Evolutionary conservation across 495 filamentous ascomycete species (phyloP).

Genomic region (Xylaria intraflava): DNA sequence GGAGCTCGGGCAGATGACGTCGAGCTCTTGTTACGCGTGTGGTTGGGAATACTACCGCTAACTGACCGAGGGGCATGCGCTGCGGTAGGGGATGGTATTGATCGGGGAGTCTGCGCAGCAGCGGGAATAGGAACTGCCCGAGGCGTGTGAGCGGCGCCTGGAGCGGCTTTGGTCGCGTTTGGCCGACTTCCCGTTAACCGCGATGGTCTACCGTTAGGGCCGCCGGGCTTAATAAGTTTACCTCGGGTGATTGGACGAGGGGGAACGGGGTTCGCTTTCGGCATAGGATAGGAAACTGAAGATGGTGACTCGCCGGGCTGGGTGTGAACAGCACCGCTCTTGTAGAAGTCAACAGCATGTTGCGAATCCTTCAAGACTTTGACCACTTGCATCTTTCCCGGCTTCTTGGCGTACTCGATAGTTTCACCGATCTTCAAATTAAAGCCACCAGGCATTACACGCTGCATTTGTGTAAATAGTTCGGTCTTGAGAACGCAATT

Average conservation of each 20-base stretch:
- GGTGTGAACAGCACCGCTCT: slow-evolving; percentile 86
- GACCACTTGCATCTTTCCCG: slow-evolving; percentile 78
- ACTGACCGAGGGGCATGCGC: slow-evolving; percentile 13
- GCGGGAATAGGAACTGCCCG: slow-evolving; percentile 41
- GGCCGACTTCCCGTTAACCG: slow-evolving; percentile 51
- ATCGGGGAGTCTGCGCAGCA: slow-evolving; percentile 15
- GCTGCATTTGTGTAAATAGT: slow-evolving; percentile 83
- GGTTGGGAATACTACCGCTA: slow-evolving; percentile 31
- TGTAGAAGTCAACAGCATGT: slow-evolving; percentile 77
- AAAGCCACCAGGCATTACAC: slow-evolving; percentile 65
- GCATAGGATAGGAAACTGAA: slow-evolving; percentile 77
- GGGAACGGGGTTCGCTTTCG: slow-evolving; percentile 73
- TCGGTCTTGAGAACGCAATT: slow-evolving; percentile 96
- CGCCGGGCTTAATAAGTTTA: slow-evolving; percentile 83
- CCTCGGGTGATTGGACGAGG: slow-evolving; percentile 86
- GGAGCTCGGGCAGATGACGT: slow-evolving; percentile 43
- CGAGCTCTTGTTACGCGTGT: slow-evolving; percentile 40
- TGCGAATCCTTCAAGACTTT: slow-evolving; percentile 84
- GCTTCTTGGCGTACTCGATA: slow-evolving; percentile 98
- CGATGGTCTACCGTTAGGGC: slow-evolving; percentile 73
- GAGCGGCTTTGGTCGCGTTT: slow-evolving; percentile 40
- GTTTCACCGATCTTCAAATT: slow-evolving; percentile 74
- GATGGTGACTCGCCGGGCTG: slow-evolving; percentile 74
- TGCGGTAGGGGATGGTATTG: slow-evolving; percentile 19
- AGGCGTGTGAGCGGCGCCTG: slow-evolving; percentile 35